Conservation (phyloP, 1,139 yeast species). For the Debaryomyces sp. region DNA sequence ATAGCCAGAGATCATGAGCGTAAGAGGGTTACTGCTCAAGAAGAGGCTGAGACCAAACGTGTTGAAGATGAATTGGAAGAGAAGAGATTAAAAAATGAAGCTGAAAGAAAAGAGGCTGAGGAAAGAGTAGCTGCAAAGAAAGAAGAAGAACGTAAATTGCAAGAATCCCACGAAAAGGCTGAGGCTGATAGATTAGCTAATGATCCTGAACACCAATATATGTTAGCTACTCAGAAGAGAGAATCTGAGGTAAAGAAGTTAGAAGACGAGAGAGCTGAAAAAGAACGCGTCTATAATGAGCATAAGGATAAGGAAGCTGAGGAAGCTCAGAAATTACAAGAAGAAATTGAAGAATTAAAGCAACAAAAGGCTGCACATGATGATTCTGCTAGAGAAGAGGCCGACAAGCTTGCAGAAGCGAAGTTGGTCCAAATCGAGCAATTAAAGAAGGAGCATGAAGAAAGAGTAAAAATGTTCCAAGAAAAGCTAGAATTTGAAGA, state of each 20-base stretch:
- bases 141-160: slow-evolving; percentile 24
- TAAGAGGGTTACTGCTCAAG: slow-evolving; percentile 48
- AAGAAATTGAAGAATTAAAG: slow-evolving; percentile 36
- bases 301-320: slow-evolving; percentile 29
- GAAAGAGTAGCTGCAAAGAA: slow-evolving; percentile 22
- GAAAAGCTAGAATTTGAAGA: slow-evolving; percentile 39
- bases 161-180: slow-evolving; percentile 13
- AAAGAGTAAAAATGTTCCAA: slow-evolving; percentile 30
- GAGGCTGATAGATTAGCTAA: slow-evolving; percentile 22
- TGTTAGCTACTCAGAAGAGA: slow-evolving; percentile 27
- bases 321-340: slow-evolving; percentile 28
- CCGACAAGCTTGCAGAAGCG: slow-evolving; percentile 35
- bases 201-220: slow-evolving; percentile 32
- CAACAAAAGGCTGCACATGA: slow-evolving; percentile 25
- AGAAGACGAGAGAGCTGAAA: slow-evolving; percentile 28
- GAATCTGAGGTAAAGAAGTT: slow-evolving; percentile 32
- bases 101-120: slow-evolving; percentile 33
- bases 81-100: slow-evolving; percentile 38
- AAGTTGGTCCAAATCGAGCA: slow-evolving; percentile 38
- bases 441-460: slow-evolving; percentile 38
- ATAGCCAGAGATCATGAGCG: slow-evolving; percentile 48
- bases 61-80: slow-evolving; percentile 51
- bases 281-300: slow-evolving; percentile 29
- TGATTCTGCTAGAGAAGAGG: slow-evolving; percentile 32
- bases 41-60: slow-evolving; percentile 50